These are phyloP conservation scores for Mollisia scopiformis DNA, from an alignment of 2,329 filamentous ascomycete species.

Conservation along the genomic window DNA sequence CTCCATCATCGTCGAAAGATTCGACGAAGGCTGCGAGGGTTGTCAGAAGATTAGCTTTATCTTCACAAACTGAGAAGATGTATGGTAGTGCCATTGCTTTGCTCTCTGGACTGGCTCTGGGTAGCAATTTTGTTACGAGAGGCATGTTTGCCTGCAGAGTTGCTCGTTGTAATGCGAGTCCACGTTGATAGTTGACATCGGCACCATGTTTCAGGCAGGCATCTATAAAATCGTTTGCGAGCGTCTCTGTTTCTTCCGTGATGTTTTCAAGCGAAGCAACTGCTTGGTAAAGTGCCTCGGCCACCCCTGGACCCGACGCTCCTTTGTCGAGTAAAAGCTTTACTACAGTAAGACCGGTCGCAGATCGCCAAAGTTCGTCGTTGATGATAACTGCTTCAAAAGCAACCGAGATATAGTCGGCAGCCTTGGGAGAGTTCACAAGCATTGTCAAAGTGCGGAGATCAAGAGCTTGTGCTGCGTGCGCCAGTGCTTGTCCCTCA, in stretches of 20 bases:
- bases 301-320: constrained; percentile 52
- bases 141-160: constrained; percentile 52
- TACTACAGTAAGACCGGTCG: constrained; percentile 35
- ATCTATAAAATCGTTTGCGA: constrained; percentile 52
- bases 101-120: constrained; percentile 52
- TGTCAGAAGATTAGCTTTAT: constrained; percentile 53
- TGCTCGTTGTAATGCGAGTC: constrained; percentile 56
- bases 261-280: constrained; percentile 34
- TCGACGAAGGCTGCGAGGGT: constrained; percentile 57
- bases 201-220: constrained; percentile 56
- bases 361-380: constrained; percentile 54
- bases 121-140: constrained; percentile 54
- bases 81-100: constrained; percentile 58
- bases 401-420: constrained; percentile 37
- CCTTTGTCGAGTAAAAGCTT: constrained; percentile 53
- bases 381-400: constrained; percentile 48
- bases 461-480: constrained; percentile 14
- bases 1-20: constrained; percentile 54
- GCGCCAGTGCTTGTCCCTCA: constrained; percentile 52
- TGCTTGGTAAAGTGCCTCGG: constrained; percentile 56
- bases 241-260: constrained; percentile 48
- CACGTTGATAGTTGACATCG: constrained; percentile 55
- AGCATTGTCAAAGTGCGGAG: constrained; percentile 15
- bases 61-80: constrained; percentile 48
- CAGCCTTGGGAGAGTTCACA: constrained; percentile 36